Conservation (phyloP, 2,329 filamentous ascomycete genomes). For the Pyrenochaeta sp. region DNA sequence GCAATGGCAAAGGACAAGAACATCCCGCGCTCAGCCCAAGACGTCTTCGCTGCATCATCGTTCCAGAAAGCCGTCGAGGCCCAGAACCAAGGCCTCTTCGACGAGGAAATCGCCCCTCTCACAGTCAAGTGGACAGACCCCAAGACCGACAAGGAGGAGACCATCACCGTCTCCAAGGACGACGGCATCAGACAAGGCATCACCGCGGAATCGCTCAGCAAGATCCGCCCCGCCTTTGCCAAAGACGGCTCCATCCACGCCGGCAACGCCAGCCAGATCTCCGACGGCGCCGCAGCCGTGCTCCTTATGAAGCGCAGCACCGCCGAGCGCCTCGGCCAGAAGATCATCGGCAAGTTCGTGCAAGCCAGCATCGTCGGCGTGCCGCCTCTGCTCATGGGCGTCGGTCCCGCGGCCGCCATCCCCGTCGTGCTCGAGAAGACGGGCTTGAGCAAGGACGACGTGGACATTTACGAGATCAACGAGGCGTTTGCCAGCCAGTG, state of each 20-base stretch:
- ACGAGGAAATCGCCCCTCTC: constrained; percentile 88
- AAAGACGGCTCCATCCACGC: constrained; percentile 95
- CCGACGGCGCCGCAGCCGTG: constrained; percentile 90
- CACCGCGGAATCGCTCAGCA: constrained; percentile 85
- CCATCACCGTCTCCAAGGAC: constrained; percentile 82
- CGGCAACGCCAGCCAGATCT: constrained; percentile 94
- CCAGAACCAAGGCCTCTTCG: constrained; percentile 87
- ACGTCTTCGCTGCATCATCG: constrained; percentile 90
- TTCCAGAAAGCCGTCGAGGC: constrained; percentile 90
- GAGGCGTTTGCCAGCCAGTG: constrained; percentile 97
- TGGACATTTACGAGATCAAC: constrained; percentile 99
- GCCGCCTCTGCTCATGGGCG: constrained; percentile 91
- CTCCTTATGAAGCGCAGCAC: constrained; percentile 94
- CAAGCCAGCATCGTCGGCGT: constrained; percentile 86
- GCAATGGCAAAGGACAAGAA: constrained; percentile 88
- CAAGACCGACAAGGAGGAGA: constrained; percentile 85
- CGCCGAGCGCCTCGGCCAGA: constrained; percentile 85
- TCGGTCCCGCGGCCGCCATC: constrained; percentile 95
- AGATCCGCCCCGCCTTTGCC: constrained; percentile 89
- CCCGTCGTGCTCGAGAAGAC: constrained; percentile 89
- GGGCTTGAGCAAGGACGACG: constrained; percentile 81
- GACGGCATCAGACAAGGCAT: constrained; percentile 88
- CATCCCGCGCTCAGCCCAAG: constrained; percentile 76
- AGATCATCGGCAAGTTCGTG: constrained; percentile 91
- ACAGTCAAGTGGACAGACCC: constrained; percentile 88